phyloP scores from a whole-genome alignment of 2,329 filamentous ascomycete genomes.

The Lasiodiplodia sp. region DNA sequence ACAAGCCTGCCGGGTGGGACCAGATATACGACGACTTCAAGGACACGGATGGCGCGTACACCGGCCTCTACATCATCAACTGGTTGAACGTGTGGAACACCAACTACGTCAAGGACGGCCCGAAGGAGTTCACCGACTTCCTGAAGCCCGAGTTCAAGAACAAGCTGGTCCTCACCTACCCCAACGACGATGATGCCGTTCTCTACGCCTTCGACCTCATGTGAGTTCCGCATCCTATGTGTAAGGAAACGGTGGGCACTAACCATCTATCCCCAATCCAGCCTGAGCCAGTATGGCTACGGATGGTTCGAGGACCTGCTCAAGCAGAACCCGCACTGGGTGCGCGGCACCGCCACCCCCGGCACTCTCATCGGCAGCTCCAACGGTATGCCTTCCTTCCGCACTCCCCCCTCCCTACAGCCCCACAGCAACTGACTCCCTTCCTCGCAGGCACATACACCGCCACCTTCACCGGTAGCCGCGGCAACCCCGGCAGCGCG shows the following conservation, averaged over 20 bases:
- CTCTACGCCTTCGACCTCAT: conserved; percentile 54
- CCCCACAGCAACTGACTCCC: too few relatives aligned
- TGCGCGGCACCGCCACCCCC: conserved; percentile 60
- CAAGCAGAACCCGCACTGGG: conserved; percentile 60
- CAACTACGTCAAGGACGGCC: conserved; percentile 43
- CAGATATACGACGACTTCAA: conserved; percentile 53
- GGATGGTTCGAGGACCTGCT: conserved; percentile 58
- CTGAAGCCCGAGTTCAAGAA: conserved; percentile 60
- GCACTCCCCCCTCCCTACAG: too few relatives aligned
- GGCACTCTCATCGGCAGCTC: conserved; percentile 41
- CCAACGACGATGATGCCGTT: conserved; percentile 66
- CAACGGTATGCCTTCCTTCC: conserved; percentile 30
- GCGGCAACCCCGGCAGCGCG: conserved; percentile 14
- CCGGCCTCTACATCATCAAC: conserved; percentile 48
- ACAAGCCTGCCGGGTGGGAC: conserved; percentile 57
- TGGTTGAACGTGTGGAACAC: conserved; percentile 49
- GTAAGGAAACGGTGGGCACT: not conserved
- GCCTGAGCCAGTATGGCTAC: conserved; percentile 49
- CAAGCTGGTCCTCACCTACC: conserved; percentile 63
- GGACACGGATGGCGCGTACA: conserved; percentile 53
- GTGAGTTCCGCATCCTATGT: not conserved
- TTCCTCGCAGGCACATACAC: conserved; percentile 31
- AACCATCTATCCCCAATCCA: not conserved
- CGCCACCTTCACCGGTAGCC: conserved; percentile 34
- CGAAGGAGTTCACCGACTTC: conserved; percentile 53